Base-by-base conservation (phyloP, 495 filamentous ascomycete species). In the Terfezia claveryi region DNA sequence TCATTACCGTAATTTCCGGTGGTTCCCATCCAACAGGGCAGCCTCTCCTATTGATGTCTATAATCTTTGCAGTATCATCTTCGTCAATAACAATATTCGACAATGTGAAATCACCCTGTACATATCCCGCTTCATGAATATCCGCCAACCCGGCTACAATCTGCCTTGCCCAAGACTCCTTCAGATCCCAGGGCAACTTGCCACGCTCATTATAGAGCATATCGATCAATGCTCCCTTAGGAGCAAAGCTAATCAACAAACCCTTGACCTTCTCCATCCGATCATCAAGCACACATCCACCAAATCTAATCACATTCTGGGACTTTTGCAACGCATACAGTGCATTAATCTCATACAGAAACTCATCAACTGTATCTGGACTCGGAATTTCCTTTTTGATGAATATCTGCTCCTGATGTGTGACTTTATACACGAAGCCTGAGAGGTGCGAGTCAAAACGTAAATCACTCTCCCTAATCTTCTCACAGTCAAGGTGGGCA, bases 341-440 rank as follows among this genome's bases (percentile, higher is more conserved):
- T 10, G 92, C 91, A 68, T 96, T 96, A 61, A 96, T 84, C 67
- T 98, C 91, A 69, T 98, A 98, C 11, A 96, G 73, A 63, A 98
- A 98, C 64, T 98, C 91, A 58, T 98, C 91, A 32, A 96, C 80
- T 0, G 83, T 91, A 66, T 98, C 89, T 0, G 91, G 92, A 1
- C 92, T 87, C 2, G 91, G 91, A 51, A 98, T 96, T 67, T 98
- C 91, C 63, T 98, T 98, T 68, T 98, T 98, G 69, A 98, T 94
- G 64, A 81, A 84, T 14, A 77, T 70, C 50, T 76, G 69, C 38
- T 77, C 80, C 55, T 74, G 68, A 32, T 86, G 74, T 9, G 69
- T 73, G 49, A 98, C 87, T 69, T 89, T 94, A 73, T 98, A 98
- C 37, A 98, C 91, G 66, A 96, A 98, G 0, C 91, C 91, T 10